Percentiles rank a stretch among this genome's conserved stretches.
These are phyloP conservation scores for Diaporthe vexans DNA, from an alignment of 2,329 filamentous ascomycete genomes.

Conservation along the genomic window DNA sequence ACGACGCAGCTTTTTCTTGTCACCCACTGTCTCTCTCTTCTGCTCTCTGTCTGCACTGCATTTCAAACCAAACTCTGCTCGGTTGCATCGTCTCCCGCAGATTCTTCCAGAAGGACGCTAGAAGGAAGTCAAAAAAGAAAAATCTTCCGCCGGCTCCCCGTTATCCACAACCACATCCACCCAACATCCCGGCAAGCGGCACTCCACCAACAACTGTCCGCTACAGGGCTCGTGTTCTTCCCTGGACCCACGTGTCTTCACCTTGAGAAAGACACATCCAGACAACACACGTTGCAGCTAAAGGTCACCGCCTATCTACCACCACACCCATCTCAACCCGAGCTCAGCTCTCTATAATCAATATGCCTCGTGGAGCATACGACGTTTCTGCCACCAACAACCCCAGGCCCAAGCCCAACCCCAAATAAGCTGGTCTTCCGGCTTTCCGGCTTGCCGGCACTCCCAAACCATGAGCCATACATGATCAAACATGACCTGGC, in stretches of 20 bases:
- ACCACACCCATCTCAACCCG: not conserved
- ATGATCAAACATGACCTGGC: not conserved
- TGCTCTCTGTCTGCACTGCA: not conserved
- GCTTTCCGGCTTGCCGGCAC: not conserved
- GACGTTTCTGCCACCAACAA: constrained; percentile 42
- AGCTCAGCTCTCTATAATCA: not conserved
- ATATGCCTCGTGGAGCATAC: constrained; percentile 41
- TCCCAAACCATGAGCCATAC: not conserved
- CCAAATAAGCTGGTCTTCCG: constrained; percentile 35
- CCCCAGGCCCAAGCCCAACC: constrained; percentile 41
- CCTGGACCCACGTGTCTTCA: constrained; percentile 17
- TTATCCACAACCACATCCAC: constrained; percentile 24
- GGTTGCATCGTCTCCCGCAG: constrained; percentile 1
- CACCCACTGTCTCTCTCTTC: not conserved
- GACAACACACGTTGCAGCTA: not conserved
- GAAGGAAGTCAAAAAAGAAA: constrained; percentile 32
- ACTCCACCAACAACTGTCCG: constrained; percentile 21
- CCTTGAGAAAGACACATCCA: not conserved
- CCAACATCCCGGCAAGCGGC: constrained; percentile 27
- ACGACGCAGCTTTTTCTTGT: not conserved
- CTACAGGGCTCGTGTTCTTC: constrained; percentile 13
- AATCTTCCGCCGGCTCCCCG: constrained; percentile 24
- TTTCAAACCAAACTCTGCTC: constrained; percentile 16
- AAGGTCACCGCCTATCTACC: not conserved
- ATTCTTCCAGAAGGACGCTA: constrained; percentile 40